Base-by-base conservation (phyloP, 1,139 yeast genomes). In the Sugiyamaella neomexicana region DNA sequence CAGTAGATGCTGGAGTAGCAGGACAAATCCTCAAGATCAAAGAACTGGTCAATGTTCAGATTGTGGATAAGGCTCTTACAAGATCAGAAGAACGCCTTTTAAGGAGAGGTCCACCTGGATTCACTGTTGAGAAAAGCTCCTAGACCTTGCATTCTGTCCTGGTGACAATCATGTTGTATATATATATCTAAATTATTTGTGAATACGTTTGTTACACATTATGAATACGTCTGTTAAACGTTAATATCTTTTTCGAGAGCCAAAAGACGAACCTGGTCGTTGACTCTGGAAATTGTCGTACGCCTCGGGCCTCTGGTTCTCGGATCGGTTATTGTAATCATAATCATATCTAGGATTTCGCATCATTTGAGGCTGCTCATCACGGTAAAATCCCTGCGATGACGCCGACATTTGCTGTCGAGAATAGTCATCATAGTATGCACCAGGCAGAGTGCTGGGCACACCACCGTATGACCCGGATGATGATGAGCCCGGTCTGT, bases 11-110 rank as follows among this genome's bases (percentile, higher is more conserved):
- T 17, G 80, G 86, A 39, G 80, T 86, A 55, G 97, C 98, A 5
- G 96, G 96, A 68, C 85, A 86, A 74, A 79, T 93, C 57, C 82
- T 89, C 49, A 77, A 80, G 57, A 89, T 93, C 54, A 93, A 93
- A 71, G 98, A 93, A 70, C 76, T 93, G 55, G 93, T 93, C n/a
- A 80, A 80, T 55, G 95, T 93, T 31, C 95, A 90, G 63, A 75
- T 90, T 43, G 85, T 86, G 7, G 83, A 83, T 46, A 72, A 76
- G 38, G 58, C 64, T 15, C 61, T 68, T 32, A 58, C 62, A 2
- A 55, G 55, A 16, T 62, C 62, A 36, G 65, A 67, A 54, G 69
- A 79, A 57, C 61, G 69, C 25, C 57, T 53, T 17, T 57, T 68
- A 40, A 57, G 69, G 42, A 59, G 68, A 10, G 65, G 66, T 20